Evolutionary conservation across 345 rosid species (phyloP).

Genomic region (Brassica juncea): DNA sequence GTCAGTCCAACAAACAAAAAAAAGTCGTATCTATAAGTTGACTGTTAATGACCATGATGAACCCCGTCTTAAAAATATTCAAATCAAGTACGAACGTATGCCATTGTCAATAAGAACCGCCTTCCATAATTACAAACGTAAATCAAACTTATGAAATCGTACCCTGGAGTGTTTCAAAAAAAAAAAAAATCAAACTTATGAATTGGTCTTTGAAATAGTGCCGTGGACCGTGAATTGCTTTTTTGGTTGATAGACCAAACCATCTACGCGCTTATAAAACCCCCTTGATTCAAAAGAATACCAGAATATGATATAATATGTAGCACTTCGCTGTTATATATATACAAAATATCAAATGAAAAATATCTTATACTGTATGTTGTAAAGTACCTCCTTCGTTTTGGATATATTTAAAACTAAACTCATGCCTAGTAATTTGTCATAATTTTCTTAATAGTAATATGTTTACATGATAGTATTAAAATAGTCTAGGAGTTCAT

Average conservation of each 20-base stretch:
- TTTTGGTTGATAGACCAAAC: not conserved
- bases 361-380: not conserved
- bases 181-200: not conserved
- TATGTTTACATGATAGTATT: not conserved
- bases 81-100: not conserved
- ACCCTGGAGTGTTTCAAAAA: no score
- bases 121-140: not conserved
- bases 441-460: not conserved
- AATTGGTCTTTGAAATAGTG: constrained; percentile 28
- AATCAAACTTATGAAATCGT: constrained; percentile 5
- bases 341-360: not conserved
- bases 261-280: constrained; percentile 1
- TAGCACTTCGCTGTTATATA: not conserved
- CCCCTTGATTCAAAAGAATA: not conserved
- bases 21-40: not conserved
- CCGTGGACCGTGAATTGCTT: constrained; percentile 3
- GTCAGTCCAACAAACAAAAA: not conserved
- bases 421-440: not conserved
- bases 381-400: not conserved
- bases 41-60: not conserved
- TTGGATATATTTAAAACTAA: not conserved
- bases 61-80: not conserved
- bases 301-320: not conserved
- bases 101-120: not conserved
- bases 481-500: not conserved